Base-by-base conservation (phyloP, 768 basidiomycete genomes). In the Auricularia sp. region DNA sequence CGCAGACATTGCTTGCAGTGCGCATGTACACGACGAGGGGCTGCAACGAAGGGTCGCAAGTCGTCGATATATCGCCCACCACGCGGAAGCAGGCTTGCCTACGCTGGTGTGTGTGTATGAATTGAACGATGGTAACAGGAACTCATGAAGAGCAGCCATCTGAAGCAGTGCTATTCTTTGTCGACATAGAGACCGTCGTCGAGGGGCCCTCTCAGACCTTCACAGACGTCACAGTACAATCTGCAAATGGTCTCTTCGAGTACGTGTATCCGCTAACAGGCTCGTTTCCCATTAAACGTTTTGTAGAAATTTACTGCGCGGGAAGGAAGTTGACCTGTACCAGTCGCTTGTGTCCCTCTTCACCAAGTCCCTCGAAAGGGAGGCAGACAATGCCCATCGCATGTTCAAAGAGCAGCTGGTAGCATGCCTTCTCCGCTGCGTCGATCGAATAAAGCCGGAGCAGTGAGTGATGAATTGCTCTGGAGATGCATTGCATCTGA, bases 1-100 rank as follows among this genome's bases (percentile, higher is more conserved):
- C 65, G 66, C 66, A 59, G 39, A 42, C 39, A 42, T 42, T 14
- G 39, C 39, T 8, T 42, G 39, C 39, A 42, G 39, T 42, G 39
- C 39, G 63, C 62, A 42, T 64, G 51, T n/a, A 56, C 56, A 4
- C 63, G 54, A 51, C 65, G 64, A 61, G 11, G n/a, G 42, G 16
- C 45, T 4, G 39, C 54, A 7, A 4, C 29, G 13, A 18, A 7
- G 34, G 7, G 29, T 18, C 6, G 16, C 14, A 14, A 51, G 11
- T 18, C 47, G 47, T 18, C 14, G 16, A 18, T 51, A 21, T 18
- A 51, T 51, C 47, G 47, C 47, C 6, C 47, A 51, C 47, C 47
- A 51, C 21, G 47, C 47, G 10, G 47, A 6, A 13, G 47, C 18
- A 6, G 47, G 47, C 10, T 18, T 51, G 5, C 14, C 21, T 5